phyloP scores from a whole-genome alignment of 2,329 filamentous ascomycete genomes.

The Colletotrichum lindemuthianum region DNA sequence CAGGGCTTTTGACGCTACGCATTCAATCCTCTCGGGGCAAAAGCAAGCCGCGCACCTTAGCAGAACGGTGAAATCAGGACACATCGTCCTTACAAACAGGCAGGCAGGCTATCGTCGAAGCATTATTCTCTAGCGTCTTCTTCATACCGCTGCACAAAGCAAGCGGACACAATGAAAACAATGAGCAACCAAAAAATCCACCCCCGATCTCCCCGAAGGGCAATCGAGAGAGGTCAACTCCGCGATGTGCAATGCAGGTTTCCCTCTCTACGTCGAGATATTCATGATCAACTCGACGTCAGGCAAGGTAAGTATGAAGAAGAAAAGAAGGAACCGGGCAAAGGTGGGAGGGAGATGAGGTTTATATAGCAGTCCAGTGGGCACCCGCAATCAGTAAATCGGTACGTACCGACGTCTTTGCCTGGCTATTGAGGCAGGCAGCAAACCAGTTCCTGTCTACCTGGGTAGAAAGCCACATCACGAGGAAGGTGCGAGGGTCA shows the following conservation, averaged over 20 bases:
- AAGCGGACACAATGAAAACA: slow-evolving; percentile 39
- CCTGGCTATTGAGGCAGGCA: neutral
- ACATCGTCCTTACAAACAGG: no score
- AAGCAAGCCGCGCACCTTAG: no score
- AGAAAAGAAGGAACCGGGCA: slow-evolving; percentile 33
- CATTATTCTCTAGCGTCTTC: slow-evolving; percentile 5
- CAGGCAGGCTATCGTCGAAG: neutral
- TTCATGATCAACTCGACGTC: slow-evolving; percentile 55
- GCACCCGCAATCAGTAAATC: slow-evolving; percentile 13
- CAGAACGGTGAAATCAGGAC: no score
- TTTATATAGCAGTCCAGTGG: slow-evolving; percentile 45
- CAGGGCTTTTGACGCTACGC: no score
- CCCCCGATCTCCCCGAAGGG: slow-evolving; percentile 35
- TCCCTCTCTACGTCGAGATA: slow-evolving; percentile 51
- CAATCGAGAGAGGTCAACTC: slow-evolving; percentile 35
- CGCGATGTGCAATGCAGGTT: slow-evolving; percentile 63
- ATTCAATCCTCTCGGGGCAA: no score
- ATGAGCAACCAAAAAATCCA: slow-evolving; percentile 32
- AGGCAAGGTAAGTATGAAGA: slow-evolving; percentile 64
- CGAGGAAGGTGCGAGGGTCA: no score
- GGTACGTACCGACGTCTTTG: slow-evolving; percentile 17
- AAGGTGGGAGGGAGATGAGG: slow-evolving; percentile 16
- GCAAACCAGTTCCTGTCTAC: neutral
- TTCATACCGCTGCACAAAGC: slow-evolving; percentile 36
- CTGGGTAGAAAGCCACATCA: neutral